Evolutionary conservation across 2,329 filamentous ascomycete genomes (phyloP), one percentile per base, ranked within the genome.

Genomic region (Passalora sequoiae): DNA sequence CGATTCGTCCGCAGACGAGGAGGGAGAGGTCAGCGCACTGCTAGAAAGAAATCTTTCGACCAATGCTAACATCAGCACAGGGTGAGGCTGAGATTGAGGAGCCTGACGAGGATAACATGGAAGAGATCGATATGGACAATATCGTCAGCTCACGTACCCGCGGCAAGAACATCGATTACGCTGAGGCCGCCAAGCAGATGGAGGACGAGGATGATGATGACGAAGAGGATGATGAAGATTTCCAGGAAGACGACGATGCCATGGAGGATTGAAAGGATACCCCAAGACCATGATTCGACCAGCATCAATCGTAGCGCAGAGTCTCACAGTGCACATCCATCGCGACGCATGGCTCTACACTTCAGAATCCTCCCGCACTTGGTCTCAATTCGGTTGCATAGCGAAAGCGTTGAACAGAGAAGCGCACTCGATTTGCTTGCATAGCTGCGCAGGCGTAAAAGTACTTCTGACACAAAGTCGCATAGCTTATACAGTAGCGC

Each of bases 91-190:
- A 46, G 29, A 76, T 71, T 44, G 83, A 84, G 57, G 85, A 86
- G 40, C 84, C 85, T 32, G 87, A 89, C 43, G 83, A 86, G 47
- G 72, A 87, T 61, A 84, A 86, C 67, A 79, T 95, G 75, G 86
- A 94, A 65, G 89, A 91, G 70, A 96, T 98, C 66, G 87, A 94
- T 64, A 73, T 79, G 44, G 78, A 79, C 66, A 97, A 97, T 77
- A 94, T 97, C 66, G 81, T 97, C 63, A 66, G 71, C 46, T 77
- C 75, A 53, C 91, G 92, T 68, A 97, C 91, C 52, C 91, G 91
- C 62, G 89, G 89, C 63, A 86, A 87, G 68, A 77, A 82, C 62
- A 96, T 97, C 65, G 87, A 97, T 75, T 97, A 87, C 70, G 84
- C 85, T 60, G 89, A 94, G 73, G 89, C 89, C 15, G 88, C 87